Base-by-base conservation (phyloP, 192 early-diverging fungal genomes). In the Dissophora globulifera region DNA sequence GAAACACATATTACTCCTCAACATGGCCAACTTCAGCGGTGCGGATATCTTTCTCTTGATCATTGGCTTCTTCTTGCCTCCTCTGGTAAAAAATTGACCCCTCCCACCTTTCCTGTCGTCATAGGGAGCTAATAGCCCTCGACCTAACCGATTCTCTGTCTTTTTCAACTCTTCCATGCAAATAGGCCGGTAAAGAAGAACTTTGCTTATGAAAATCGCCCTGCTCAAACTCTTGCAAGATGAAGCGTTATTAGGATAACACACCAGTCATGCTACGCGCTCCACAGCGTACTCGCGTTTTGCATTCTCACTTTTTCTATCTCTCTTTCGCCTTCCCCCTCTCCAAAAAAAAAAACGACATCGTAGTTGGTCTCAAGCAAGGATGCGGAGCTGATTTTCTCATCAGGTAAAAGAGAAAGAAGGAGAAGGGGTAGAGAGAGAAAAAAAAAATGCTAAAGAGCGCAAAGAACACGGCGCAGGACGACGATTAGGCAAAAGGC, bases 321-420 rank as follows among this genome's bases (percentile, higher is more conserved):
- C 13, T 13, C 35, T 38, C 35, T 38, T 38, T 55, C 32, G 32
- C 17, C 29, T 19, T 47, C 26, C 43, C 2, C 45, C 20, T 16
- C 16, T n/a, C 41, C n/a, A n/a, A 16, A n/a, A 42, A 2, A 11
- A 41, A 16, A 41, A 16, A 41, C n/a, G n/a, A n/a, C 35, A 47
- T 47, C 16, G 46, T 57, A 67, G 64, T 67, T 26, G 64, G 52
- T 15, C 64, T 67, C 13, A 67, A 67, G 64, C 52, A 54, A 40
- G 64, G 64, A 57, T 67, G 64, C 46, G 64, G 64, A n/a, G 52
- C 31, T 35, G 64, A 67, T 45, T 67, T 67, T 30, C 64, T 67
- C 46, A 67, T 67, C 46, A 57, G 64, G 64, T 67, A 57, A 25
- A n/a, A n/a, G n/a, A n/a, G n/a, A n/a, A n/a, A n/a, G n/a, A n/a